Conservation (phyloP, 768 basidiomycete species). For the Strobilomyces confusus region DNA sequence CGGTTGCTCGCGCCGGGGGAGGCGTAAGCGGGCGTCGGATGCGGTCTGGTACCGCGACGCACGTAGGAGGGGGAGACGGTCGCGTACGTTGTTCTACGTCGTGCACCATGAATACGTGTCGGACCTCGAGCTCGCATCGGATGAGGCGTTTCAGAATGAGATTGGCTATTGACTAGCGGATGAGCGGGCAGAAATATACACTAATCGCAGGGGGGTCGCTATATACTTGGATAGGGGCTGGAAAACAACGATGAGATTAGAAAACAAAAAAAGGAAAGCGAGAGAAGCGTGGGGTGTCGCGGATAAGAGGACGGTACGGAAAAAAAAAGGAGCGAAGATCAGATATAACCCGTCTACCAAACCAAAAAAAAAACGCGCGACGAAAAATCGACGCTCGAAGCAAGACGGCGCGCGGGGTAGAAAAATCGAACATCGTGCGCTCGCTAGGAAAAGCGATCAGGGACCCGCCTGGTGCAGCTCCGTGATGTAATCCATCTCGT, state of each 20-base stretch:
- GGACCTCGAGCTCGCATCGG: neutral
- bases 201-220: conserved; percentile 8
- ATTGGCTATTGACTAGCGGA: neutral
- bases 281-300: too few relatives aligned
- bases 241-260: neutral
- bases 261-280: too few relatives aligned
- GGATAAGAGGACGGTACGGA: too few relatives aligned
- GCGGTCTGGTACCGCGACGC: neutral
- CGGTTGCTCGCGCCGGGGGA: conserved; percentile 12
- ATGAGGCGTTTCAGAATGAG: neutral
- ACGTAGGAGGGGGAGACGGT: too few relatives aligned
- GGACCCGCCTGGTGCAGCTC: conserved; percentile 9
- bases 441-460: too few relatives aligned
- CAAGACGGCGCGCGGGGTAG: too few relatives aligned
- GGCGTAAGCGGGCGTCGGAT: neutral
- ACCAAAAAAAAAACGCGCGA: neutral
- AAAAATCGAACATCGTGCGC: too few relatives aligned
- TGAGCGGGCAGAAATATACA: conserved; percentile 18
- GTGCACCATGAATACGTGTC: too few relatives aligned
- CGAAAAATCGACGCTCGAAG: too few relatives aligned
- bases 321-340: too few relatives aligned
- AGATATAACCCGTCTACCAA: too few relatives aligned
- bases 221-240: conserved; percentile 5
- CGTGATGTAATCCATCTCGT: conserved; percentile 21
- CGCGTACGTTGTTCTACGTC: too few relatives aligned